phyloP scores from a whole-genome alignment of 2,329 filamentous ascomycete genomes.

The Coniochaeta sp. region DNA sequence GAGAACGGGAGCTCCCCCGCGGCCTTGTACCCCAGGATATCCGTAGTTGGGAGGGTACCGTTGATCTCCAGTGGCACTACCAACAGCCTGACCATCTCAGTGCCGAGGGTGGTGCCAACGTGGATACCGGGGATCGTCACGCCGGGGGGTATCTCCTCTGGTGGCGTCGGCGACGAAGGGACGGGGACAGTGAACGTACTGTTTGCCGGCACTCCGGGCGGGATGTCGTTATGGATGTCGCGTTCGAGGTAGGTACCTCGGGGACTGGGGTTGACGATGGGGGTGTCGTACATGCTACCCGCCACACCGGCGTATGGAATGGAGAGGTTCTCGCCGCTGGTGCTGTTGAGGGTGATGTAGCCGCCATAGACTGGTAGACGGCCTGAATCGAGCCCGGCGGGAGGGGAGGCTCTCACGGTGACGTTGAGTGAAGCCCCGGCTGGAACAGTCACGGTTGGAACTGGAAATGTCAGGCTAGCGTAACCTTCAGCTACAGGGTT shows the following conservation, averaged over 20 bases:
- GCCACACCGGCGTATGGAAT: conserved; percentile 32
- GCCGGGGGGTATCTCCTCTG: neutral
- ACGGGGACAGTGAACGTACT: neutral
- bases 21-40: neutral
- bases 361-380: conserved; percentile 34
- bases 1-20: neutral
- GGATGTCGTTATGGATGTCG: neutral
- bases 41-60: neutral
- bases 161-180: neutral
- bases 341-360: conserved; percentile 31
- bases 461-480: conserved; percentile 10
- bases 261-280: conserved; percentile 5
- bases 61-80: neutral
- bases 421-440: conserved; percentile 16
- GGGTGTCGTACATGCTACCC: conserved; percentile 17
- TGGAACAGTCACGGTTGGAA: conserved; percentile 16
- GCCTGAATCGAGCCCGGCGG: conserved; percentile 17
- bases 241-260: conserved; percentile 11
- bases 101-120: neutral
- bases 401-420: conserved; percentile 19
- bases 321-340: conserved; percentile 25
- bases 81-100: neutral
- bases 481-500: conserved; percentile 11
- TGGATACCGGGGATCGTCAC: neutral
- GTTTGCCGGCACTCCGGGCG: neutral